Conservation (phyloP, 306 rosid genomes). For the Pachyrhizus erosus region DNA sequence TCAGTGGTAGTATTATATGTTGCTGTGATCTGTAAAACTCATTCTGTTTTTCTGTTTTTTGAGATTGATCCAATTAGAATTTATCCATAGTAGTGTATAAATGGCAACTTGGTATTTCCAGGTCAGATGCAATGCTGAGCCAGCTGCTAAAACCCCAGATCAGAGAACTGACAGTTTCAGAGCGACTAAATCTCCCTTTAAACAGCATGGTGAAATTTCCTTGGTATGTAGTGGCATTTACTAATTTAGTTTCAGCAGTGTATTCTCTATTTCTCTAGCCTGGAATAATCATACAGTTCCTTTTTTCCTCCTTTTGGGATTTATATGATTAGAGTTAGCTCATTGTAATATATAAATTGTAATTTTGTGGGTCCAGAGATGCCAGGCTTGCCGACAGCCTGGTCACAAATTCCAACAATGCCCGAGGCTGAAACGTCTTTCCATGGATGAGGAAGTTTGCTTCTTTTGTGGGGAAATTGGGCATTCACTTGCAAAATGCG, state of each 20-base stretch:
- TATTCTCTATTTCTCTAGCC: not conserved
- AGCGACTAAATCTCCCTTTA: conserved; percentile 24
- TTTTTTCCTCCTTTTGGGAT: conserved; percentile 2
- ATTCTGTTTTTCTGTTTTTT: not conserved
- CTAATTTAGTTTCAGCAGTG: conserved; percentile 2
- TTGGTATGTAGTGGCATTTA: conserved; percentile 36
- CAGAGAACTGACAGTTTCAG: not conserved
- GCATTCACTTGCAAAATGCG: conserved; percentile 72
- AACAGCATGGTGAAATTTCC: conserved; percentile 12
- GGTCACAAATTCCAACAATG: conserved; percentile 65
- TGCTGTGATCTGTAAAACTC: not conserved
- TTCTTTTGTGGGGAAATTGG: conserved; percentile 80
- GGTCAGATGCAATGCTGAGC: conserved; percentile 25
- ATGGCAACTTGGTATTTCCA: conserved; percentile 42
- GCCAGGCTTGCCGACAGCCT: conserved; percentile 59
- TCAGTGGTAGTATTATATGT: conserved; percentile 19
- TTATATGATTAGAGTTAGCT: not conserved
- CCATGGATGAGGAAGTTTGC: conserved; percentile 52
- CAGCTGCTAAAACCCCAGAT: not conserved
- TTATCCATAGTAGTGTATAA: conserved; percentile 6
- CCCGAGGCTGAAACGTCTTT: conserved; percentile 45
- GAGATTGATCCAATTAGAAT: conserved; percentile 15
- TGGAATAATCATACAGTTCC: not conserved
- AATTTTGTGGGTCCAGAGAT: conserved; percentile 54
- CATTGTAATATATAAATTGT: conserved; percentile 1